Evolutionary conservation across 257 asterid species (phyloP).

Genomic region (Fraxinus quadrangulata): DNA sequence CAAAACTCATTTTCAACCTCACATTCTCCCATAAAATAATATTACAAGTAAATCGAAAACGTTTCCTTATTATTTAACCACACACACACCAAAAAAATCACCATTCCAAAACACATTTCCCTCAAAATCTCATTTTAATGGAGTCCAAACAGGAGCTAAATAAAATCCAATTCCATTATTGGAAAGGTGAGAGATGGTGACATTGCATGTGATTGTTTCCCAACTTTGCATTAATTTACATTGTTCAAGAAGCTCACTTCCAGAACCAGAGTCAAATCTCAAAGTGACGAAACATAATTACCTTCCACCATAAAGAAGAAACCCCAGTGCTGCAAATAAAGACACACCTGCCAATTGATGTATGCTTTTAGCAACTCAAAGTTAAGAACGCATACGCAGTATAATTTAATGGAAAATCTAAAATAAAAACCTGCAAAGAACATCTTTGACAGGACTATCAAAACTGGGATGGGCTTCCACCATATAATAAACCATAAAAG

Average conservation of each 20-base stretch:
- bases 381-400: conserved; percentile 11
- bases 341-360: conserved; percentile 67
- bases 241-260: neutral
- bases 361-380: conserved; percentile 30
- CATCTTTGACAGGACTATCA: conserved; percentile 74
- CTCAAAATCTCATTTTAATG: too few species aligned
- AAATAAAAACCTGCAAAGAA: conserved; percentile 83
- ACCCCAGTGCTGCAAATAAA: conserved; percentile 89
- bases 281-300: conserved; percentile 28
- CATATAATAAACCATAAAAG: conserved; percentile 73
- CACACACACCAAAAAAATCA: too few species aligned
- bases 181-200: neutral
- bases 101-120: too few species aligned
- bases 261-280: conserved; percentile 2
- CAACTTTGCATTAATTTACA: neutral
- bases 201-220: neutral
- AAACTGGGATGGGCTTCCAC: conserved; percentile 76
- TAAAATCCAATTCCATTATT: neutral
- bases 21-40: too few species aligned
- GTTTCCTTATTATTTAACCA: too few species aligned
- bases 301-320: conserved; percentile 99
- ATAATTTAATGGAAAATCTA: conserved; percentile 9
- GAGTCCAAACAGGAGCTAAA: too few species aligned
- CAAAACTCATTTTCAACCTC: too few species aligned
- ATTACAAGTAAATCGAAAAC: too few species aligned